A percentile compares a stretch with the other conserved stretches of the same genome.
Evolutionary conservation across 208 protist species (phyloP).

Genomic region (Phytomonas serpens): DNA sequence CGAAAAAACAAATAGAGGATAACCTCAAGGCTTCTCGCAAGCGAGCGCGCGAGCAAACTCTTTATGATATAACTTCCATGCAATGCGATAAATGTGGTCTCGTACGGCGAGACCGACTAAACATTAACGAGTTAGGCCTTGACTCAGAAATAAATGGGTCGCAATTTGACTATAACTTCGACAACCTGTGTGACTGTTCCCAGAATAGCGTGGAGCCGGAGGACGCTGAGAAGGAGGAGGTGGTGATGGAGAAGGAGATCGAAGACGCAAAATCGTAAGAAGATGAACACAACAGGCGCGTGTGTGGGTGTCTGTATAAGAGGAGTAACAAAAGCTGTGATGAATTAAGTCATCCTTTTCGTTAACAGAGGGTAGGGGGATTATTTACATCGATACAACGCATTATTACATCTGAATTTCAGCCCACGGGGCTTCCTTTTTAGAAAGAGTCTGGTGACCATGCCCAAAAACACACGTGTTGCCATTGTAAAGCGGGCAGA

Average conservation of each 20-base stretch:
- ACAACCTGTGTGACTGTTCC: conserved; percentile 71
- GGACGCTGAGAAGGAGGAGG: conserved; percentile 28
- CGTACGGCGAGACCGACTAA: conserved; percentile 73
- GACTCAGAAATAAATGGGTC: conserved; percentile 85
- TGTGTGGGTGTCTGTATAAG: neutral
- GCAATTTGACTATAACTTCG: conserved; percentile 90
- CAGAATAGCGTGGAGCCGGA: conserved; percentile 29
- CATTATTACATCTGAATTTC: neutral
- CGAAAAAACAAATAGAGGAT: conserved; percentile 35
- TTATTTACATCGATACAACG: neutral
- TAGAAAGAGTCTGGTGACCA: neutral
- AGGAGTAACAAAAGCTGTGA: neutral
- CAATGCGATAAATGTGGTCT: conserved; percentile 78
- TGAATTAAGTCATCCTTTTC: neutral
- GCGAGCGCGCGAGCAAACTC: conserved; percentile 65
- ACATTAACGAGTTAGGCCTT: conserved; percentile 80
- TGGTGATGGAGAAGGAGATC: conserved; percentile 21
- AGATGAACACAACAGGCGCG: neutral
- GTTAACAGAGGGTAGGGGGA: neutral
- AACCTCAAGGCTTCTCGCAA: conserved; percentile 48
- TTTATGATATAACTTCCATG: conserved; percentile 70
- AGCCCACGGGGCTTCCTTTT: neutral
- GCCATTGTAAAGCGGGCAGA: neutral
- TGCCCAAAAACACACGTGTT: neutral
- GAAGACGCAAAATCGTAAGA: conserved; percentile 8